Base-by-base conservation (phyloP, 2,329 filamentous ascomycete genomes). In the Verticillium tricorpus region DNA sequence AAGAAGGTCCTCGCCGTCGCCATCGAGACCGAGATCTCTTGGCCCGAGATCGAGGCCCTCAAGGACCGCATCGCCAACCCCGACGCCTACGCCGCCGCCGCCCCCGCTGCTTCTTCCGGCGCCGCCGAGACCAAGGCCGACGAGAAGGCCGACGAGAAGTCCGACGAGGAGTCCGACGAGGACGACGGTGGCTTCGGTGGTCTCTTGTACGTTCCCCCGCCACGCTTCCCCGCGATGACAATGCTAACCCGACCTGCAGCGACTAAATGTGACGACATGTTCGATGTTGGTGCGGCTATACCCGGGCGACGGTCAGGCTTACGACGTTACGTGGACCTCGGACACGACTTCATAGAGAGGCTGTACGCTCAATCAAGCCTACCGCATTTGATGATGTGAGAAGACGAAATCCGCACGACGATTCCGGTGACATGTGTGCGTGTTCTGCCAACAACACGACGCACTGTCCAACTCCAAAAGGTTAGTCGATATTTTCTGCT, bases 1-100 rank as follows among this genome's bases (percentile, higher is more conserved):
- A 99, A 99, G 93, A 97, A 97, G 77, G 83, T 91, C 70, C 84
- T 98, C 71, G 85, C 95, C 70, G 88, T 97, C 73, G 96, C 95
- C 73, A 79, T 99, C 74, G 86, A 89, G 81, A 97, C 92, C 72
- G 93, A 96, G 70, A 90, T 89, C 86, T 89, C 88, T 81, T 99
- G 95, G 94, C 89, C 93, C 73, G 92, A 92, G 81, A 97, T 99
- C 75, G 89, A 96, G 75, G 86, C 97, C 82, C 90, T 99, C 84
- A 99, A 99, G 91, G 95, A 99, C 84, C 93, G 95, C 79, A 97
- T 99, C 74, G 92, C 92, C 82, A 98, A 99, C 88, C 96, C 96
- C 71, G 95, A 99, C 61, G 92, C 92, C 61, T 99, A 98, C 79
- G 95, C 94, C 68, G 78, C 92, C 57, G 84, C 93, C 69, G 92